Percentiles rank a stretch among this genome's conserved stretches.
These are phyloP conservation scores for Fusarium clavum DNA, from an alignment of 2,329 filamentous ascomycete species.

Conservation along the genomic window DNA sequence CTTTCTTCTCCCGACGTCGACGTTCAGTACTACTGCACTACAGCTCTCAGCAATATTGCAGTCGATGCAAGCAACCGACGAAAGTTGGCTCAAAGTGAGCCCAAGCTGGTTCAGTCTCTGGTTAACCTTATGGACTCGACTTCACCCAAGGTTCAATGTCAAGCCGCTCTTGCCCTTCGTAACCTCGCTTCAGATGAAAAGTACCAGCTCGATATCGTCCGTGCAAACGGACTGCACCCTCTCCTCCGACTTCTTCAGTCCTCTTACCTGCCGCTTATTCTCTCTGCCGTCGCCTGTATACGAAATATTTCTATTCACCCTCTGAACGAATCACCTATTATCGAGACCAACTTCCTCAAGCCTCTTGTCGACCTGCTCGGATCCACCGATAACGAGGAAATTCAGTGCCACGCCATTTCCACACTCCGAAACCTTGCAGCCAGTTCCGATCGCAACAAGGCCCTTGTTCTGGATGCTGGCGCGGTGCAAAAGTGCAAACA, in stretches of 20 bases:
- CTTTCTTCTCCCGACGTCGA: constrained; percentile 94
- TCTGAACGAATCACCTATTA: constrained; percentile 97
- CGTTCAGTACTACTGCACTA: constrained; percentile 99
- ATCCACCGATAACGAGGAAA: constrained; percentile 97
- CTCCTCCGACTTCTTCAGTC: constrained; percentile 92
- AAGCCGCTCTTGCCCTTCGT: constrained; percentile 91
- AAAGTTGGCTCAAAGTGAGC: constrained; percentile 89
- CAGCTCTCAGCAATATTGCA: constrained; percentile 97
- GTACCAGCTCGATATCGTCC: constrained; percentile 97
- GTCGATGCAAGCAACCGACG: constrained; percentile 92
- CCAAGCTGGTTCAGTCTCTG: constrained; percentile 90
- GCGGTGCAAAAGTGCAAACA: constrained; percentile 99
- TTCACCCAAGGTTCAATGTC: constrained; percentile 97
- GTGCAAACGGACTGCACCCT: constrained; percentile 84
- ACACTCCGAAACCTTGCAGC: constrained; percentile 95
- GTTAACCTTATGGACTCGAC: constrained; percentile 98
- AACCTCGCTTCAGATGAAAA: constrained; percentile 98
- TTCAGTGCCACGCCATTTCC: constrained; percentile 98
- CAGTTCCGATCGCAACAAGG: constrained; percentile 97
- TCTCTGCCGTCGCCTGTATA: constrained; percentile 97
- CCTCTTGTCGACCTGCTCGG: constrained; percentile 93
- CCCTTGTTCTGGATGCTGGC: constrained; percentile 94
- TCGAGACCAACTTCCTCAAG: constrained; percentile 95
- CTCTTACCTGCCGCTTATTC: constrained; percentile 93
- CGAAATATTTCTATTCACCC: constrained; percentile 99